Evolutionary conservation across 352 stramenopile species (phyloP), one percentile per base, ranked within the genome.

Genomic region (Phytopythium aichiense): DNA sequence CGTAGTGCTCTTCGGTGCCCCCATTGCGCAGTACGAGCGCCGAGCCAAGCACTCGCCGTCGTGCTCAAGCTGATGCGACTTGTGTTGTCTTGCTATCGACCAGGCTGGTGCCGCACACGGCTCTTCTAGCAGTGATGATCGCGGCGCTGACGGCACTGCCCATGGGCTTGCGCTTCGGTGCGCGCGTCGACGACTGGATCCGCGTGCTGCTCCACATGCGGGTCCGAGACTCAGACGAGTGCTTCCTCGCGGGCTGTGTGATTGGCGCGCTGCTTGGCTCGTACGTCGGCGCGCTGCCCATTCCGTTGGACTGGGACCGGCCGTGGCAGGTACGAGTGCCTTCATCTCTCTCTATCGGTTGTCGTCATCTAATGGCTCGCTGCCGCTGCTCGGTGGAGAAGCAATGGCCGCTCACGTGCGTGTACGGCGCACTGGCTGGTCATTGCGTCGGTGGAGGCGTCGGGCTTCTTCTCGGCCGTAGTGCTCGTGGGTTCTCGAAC

Each of bases 341-440:
- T 5, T 49, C 38, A 20, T 15, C 38, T 20, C 18, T 49, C 43
- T 28, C 43, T 9, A 37, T n/a, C n/a, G 31, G 31, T 9, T 9
- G 31, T 37, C 31, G 31, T 9, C 31, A 9, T 28, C 43, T 49
- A 5, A 31, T 46, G 31, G 31, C 23, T 28, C 22, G 43, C 6
- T 49, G 4, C 13, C 9, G 13, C 43, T 49, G 3, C 7, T 20
- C 13, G 43, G 7, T 28, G 6, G 37, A 56, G 42, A 63, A 92
- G 87, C 82, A 93, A 90, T 95, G 87, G 84, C 87, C 87, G 4
- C 65, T 94, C 30, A 90, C 87, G 35, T 95, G 87, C 68, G 79
- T 91, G 23, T 95, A 94, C 60, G 83, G 87, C 15, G 67, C 74
- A 9, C 59, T 91, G 16, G 55, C 76, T 15, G 84, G 81, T 4